A percentile compares a stretch with the other conserved stretches of the same genome.
These are phyloP conservation scores for Spizellomyces punctatus DNA, from an alignment of 192 early-diverging fungal genomes.

Conservation along the genomic window DNA sequence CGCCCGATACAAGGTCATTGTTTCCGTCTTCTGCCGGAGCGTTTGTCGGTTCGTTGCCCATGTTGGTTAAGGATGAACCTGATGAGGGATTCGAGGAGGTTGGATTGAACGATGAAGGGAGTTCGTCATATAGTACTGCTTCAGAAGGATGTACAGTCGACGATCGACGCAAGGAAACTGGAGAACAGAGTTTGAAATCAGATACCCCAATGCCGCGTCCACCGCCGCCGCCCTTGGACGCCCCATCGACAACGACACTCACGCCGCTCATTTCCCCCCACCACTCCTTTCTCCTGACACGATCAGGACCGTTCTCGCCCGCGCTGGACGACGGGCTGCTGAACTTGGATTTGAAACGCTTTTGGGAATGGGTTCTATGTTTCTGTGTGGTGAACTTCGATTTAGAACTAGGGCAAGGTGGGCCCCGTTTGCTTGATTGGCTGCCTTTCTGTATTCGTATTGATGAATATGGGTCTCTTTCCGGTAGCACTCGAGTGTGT, in stretches of 20 bases:
- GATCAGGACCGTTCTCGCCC: not conserved
- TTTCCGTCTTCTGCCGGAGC: not conserved
- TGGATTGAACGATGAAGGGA: not conserved
- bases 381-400: slow-evolving; percentile 58
- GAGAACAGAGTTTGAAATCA: not conserved
- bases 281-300: not conserved
- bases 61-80: not conserved
- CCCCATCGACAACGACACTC: not conserved
- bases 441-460: too few species aligned
- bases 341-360: slow-evolving; percentile 31
- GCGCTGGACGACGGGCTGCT: slow-evolving; percentile 16
- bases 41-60: not conserved
- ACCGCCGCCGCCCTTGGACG: not conserved
- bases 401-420: slow-evolving; percentile 55
- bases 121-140: slow-evolving; percentile 10
- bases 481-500: slow-evolving; percentile 48
- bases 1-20: not conserved
- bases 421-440: not conserved
- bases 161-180: not conserved
- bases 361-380: slow-evolving; percentile 53
- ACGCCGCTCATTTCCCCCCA: slow-evolving; percentile 5
- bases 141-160: not conserved
- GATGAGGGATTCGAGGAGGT: not conserved
- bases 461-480: too few species aligned
- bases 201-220: not conserved